Evolutionary conservation across 257 asterid species (phyloP), one percentile per base, ranked within the genome.

Genomic region (Rauvolfia tetraphylla): DNA sequence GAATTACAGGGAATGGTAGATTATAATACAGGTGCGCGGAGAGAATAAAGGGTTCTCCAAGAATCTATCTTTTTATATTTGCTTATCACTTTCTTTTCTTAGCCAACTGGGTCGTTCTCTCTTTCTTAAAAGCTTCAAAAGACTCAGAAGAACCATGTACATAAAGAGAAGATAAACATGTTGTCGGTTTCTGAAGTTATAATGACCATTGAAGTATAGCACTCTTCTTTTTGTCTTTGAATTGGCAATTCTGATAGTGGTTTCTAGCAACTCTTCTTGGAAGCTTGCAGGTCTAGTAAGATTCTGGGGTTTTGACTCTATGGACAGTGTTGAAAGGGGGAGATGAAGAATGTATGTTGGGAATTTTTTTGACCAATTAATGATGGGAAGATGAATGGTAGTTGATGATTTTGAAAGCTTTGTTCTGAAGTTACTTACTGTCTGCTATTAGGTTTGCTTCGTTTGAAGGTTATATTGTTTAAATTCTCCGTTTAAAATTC

Each of bases 31-130:
- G 23, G 11, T 25, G 38, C 3, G 5, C 48, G 8, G 31, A 53
- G 68, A 71, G 82, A 83, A 85, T 79, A 82, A 87, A 84, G 89
- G 89, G 80, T 76, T 75, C 79, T n/a, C 76, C 69, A 81, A 72
- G 89, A 85, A 84, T 87, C 88, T 84, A 82, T 86, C 80, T 82
- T 66, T 79, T 79, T 77, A 15, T 54, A 57, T 65, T 25, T 61
- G 71, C 9, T 49, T 49, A 49, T 49, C 23, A 0, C 20, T 72
- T 83, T 72, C 42, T 5, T 53, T 18, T 18, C 51, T 78, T 56
- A 76, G 62, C 81, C 86, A 75, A 71, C 77, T 49, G 73, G 71
- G 53, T 33, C 41, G 74, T 48, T 25, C 25, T 39, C 54, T 65
- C 74, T 67, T 79, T 65, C 72, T 67, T 61, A 68, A 74, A 67